phyloP scores from a whole-genome alignment of 2,329 filamentous ascomycete genomes.

The Alternaria tenuissima region DNA sequence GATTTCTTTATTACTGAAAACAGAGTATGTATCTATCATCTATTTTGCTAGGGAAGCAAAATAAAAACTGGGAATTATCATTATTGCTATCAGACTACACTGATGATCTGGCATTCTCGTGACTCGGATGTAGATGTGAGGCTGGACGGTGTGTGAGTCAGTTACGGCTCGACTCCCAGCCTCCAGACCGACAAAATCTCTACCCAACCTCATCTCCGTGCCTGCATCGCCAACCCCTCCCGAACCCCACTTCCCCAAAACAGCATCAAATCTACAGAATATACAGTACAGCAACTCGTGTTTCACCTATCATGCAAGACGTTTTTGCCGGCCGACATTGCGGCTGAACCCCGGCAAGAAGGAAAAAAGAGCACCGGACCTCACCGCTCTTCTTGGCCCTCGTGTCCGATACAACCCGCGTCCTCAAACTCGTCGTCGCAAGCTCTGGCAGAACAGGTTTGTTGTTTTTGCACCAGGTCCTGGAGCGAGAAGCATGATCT shows the following conservation, averaged over 20 bases:
- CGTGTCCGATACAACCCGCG: neutral
- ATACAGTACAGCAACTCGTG: neutral
- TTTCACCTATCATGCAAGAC: slow-evolving; percentile 1
- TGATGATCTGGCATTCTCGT: neutral
- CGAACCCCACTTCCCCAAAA: neutral
- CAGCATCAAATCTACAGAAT: neutral
- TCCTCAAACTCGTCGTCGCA: neutral
- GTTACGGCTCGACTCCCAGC: neutral
- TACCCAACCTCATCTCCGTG: slow-evolving; percentile 3
- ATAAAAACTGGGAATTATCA: slow-evolving; percentile 10
- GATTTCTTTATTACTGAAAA: slow-evolving; percentile 17
- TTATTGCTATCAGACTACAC: slow-evolving; percentile 5
- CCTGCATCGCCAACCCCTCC: slow-evolving; percentile 1
- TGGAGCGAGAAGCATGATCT: neutral
- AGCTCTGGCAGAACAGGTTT: neutral
- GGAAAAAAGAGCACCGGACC: neutral
- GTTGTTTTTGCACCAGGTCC: neutral
- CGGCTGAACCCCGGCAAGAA: neutral
- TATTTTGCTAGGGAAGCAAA: slow-evolving; percentile 10
- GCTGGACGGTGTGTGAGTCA: neutral
- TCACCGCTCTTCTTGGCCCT: slow-evolving; percentile 2
- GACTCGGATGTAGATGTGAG: neutral
- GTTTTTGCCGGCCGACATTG: neutral
- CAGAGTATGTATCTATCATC: slow-evolving; percentile 21
- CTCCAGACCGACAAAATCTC: neutral